Conservation (phyloP, 495 filamentous ascomycete species). For the Aspergillus wentii region DNA sequence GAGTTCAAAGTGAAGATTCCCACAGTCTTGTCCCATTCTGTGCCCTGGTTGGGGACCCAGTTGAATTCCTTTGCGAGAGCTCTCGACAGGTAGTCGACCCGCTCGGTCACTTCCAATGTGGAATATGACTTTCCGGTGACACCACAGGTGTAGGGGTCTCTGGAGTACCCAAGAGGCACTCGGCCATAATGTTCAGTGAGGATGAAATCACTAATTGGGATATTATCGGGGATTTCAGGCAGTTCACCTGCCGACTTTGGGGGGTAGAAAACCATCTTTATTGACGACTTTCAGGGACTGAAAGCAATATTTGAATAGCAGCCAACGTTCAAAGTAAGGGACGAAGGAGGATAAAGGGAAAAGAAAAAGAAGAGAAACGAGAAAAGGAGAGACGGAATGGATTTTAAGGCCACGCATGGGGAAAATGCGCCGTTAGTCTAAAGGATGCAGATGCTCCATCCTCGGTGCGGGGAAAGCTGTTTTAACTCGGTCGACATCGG, state of each 20-base stretch:
- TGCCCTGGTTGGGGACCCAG: constrained; percentile 69
- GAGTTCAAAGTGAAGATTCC: constrained; percentile 77
- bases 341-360: neutral
- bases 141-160: constrained; percentile 78
- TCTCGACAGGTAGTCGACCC: constrained; percentile 66
- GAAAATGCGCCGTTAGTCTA: too few species aligned
- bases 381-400: neutral
- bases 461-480: constrained; percentile 4
- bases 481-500: too few species aligned
- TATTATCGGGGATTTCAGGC: constrained; percentile 65
- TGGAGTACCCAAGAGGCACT: constrained; percentile 55
- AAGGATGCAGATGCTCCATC: too few species aligned
- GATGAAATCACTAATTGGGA: constrained; percentile 79
- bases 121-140: constrained; percentile 69
- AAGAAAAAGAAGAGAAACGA: neutral
- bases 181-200: constrained; percentile 69
- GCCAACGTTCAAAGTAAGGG: constrained; percentile 1
- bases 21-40: constrained; percentile 83
- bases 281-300: constrained; percentile 11
- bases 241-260: constrained; percentile 66
- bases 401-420: too few species aligned
- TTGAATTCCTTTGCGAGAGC: constrained; percentile 67
- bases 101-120: constrained; percentile 56
- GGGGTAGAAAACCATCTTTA: constrained; percentile 79
- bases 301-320: constrained; percentile 1